Evolutionary conservation across 2,329 filamentous ascomycete species (phyloP).

Genomic region (Peltaster fructicola): DNA sequence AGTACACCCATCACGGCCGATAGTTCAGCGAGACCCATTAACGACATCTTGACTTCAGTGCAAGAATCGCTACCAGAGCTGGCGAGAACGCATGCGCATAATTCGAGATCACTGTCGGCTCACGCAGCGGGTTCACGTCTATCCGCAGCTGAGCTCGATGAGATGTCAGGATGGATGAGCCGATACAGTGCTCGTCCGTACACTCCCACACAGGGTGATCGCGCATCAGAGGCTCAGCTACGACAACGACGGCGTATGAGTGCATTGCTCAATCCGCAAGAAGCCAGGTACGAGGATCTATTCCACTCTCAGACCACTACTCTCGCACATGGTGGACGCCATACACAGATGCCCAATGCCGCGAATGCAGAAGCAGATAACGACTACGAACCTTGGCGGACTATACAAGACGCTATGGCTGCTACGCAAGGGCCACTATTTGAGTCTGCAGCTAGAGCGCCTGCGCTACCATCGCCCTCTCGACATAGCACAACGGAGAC

Average conservation of each 20-base stretch:
- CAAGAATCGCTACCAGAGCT: constrained; percentile 15
- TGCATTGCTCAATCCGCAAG: no score
- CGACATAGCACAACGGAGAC: constrained; percentile 5
- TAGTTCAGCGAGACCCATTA: constrained; percentile 7
- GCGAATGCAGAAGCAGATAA: constrained; percentile 10
- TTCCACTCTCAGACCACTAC: no score
- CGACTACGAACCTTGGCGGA: constrained; percentile 28
- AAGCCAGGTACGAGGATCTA: no score
- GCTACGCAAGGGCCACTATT: constrained; percentile 20
- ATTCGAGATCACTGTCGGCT: not conserved
- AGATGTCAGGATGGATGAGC: no score
- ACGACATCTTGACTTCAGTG: constrained; percentile 11
- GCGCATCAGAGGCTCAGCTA: no score
- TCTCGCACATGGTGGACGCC: constrained; percentile 1
- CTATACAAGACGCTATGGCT: constrained; percentile 28
- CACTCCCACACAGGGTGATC: no score
- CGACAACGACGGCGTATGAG: no score
- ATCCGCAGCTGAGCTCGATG: no score
- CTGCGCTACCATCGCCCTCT: constrained; percentile 4
- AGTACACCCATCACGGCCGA: constrained; percentile 2
- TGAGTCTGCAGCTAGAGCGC: constrained; percentile 12
- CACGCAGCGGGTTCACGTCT: no score
- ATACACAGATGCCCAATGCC: constrained; percentile 1
- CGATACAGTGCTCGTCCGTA: no score
- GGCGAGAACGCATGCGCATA: constrained; percentile 10